Base-by-base conservation (phyloP, 2,329 filamentous ascomycete genomes). In the Beauveria bassiana region DNA sequence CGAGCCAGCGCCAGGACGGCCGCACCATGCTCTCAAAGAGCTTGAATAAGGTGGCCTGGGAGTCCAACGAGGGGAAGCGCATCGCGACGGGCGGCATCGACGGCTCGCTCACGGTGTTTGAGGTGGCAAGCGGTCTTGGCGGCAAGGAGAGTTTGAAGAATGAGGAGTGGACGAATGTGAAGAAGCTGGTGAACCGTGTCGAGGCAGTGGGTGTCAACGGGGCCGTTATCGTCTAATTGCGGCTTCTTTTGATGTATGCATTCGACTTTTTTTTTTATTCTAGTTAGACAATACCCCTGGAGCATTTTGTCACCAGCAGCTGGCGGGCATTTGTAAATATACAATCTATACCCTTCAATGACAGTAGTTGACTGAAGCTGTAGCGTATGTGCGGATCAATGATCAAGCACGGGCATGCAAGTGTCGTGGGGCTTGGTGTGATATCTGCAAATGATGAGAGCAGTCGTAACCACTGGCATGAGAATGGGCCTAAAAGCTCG, bases 41-140 rank as follows among this genome's bases (percentile, higher is more conserved):
- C 72, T 76, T 99, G 69, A 99, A 99, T 75, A 96, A 95, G 77
- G 79, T 97, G 49, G 89, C 91, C 0, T 99, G 95, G 95, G 95
- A 99, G 76, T 86, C 87, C 68, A 88, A 86, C 50, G 93, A 97
- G 71, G 96, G 95, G 54, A 89, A 89, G 74, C 84, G 90, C 57
- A 78, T 98, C 56, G 95, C 93, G 1, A 92, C 92, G 0, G 96
- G 95, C 50, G 95, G 95, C 4, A 88, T 99, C 64, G 93, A 97
- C 70, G 93, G 93, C 12, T 86, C 91, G 1, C 81, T 97, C 24
- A 96, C 90, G 0, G 86, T 99, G 8, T 99, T 98, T 70, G 95
- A 99, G 75, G 93, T 99, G 61, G 88, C 91, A 26, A 78, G 82
- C 68, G 85, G 93, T 66, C 73, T 96, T 12, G 92, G 93, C 28